A percentile compares a stretch with the other conserved stretches of the same genome.
Evolutionary conservation across 331 rosid genomes (phyloP).

Genomic region (Rhamnella rubrinervis): DNA sequence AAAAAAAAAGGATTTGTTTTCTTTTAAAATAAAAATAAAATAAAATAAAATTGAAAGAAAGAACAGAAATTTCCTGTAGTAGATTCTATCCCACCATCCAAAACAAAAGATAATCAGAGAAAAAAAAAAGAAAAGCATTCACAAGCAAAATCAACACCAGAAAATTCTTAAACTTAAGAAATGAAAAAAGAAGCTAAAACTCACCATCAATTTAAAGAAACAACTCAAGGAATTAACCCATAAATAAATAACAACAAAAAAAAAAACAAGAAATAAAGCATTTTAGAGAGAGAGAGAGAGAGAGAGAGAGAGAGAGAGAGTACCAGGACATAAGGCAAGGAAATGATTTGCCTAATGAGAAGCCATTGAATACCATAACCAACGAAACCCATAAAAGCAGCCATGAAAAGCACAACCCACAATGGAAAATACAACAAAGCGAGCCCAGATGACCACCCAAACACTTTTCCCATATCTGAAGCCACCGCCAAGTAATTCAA

Average conservation of each 20-base stretch:
- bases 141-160: too few species aligned
- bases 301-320: background rate
- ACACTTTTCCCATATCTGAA: conserved; percentile 73
- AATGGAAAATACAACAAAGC: conserved; percentile 71
- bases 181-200: too few species aligned
- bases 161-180: background rate
- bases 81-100: too few species aligned
- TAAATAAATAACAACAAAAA: background rate
- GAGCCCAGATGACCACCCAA: conserved; percentile 93
- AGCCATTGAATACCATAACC: conserved; percentile 95
- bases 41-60: too few species aligned
- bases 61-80: too few species aligned
- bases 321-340: conserved; percentile 82
- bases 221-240: background rate
- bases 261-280: background rate
- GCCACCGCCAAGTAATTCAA: conserved; percentile 87
- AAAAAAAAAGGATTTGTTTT: too few species aligned
- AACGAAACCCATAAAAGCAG: conserved; percentile 66
- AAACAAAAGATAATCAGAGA: too few species aligned
- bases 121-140: too few species aligned
- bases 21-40: too few species aligned
- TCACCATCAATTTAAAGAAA: too few species aligned
- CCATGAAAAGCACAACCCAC: conserved; percentile 59
- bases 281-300: background rate
- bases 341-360: conserved; percentile 44